A percentile compares a stretch with the other conserved stretches of the same genome.
Conservation (phyloP, 371 early-diverging fungal species). For the Mucor lusitanicus region DNA sequence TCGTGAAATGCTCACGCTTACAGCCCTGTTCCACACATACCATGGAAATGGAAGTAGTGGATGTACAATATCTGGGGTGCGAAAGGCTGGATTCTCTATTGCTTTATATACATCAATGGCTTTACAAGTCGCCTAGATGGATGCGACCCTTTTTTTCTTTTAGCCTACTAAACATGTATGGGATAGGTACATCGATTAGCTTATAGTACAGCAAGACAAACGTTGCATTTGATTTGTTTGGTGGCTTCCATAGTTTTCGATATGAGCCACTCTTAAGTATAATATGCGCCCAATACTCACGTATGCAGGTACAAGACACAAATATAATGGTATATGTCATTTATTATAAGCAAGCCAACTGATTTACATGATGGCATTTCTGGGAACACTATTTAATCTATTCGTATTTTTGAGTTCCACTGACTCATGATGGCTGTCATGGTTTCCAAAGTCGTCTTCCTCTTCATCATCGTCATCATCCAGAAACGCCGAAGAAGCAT, state of each 20-base stretch:
- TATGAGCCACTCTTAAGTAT: too few relatives aligned
- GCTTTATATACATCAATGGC: neutral
- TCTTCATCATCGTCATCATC: conserved; percentile 30
- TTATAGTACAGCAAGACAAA: too few relatives aligned
- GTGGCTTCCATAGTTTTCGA: too few relatives aligned
- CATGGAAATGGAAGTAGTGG: neutral
- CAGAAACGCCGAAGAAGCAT: conserved; percentile 25
- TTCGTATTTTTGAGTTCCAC: conserved; percentile 22
- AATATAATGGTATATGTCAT: neutral
- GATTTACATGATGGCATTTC: neutral
- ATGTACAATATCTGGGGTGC: neutral
- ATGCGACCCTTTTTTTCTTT: too few relatives aligned
- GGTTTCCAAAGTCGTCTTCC: conserved; percentile 4
- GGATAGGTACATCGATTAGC: too few relatives aligned
- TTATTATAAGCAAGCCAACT: neutral
- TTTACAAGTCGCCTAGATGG: too few relatives aligned
- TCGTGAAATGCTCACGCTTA: conserved; percentile 31
- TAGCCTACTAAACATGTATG: too few relatives aligned
- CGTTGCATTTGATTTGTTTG: too few relatives aligned
- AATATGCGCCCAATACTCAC: too few relatives aligned
- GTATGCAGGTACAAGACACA: too few relatives aligned
- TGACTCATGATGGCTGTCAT: conserved; percentile 8
- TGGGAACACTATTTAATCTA: neutral
- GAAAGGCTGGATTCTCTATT: neutral
- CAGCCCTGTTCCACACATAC: neutral